These are phyloP conservation scores for Nicotiana otophora DNA, from an alignment of 257 asterid species.

Conservation along the genomic window DNA sequence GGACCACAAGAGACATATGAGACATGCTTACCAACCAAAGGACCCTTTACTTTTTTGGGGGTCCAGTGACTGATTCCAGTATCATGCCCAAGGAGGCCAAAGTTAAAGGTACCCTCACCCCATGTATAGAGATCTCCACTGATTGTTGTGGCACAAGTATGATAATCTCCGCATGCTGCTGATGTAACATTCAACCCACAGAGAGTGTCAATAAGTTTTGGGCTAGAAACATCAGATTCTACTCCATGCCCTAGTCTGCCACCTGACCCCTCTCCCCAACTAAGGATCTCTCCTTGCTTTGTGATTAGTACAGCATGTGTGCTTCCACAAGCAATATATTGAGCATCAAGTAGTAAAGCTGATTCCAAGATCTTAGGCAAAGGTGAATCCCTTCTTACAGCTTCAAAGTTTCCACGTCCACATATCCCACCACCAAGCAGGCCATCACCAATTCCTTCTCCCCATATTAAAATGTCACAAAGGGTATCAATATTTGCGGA, in stretches of 20 bases:
- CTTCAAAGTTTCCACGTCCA: slow-evolving; percentile 24
- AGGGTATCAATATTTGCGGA: slow-evolving; percentile 36
- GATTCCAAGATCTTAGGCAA: slow-evolving; percentile 57
- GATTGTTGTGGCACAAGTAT: slow-evolving; percentile 56
- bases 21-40: slow-evolving; percentile 43
- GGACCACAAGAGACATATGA: slow-evolving; percentile 63
- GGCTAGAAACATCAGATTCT: slow-evolving; percentile 38
- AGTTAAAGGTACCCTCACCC: slow-evolving; percentile 63
- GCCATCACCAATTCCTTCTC: slow-evolving; percentile 59
- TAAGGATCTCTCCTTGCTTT: slow-evolving; percentile 54
- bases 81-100: slow-evolving; percentile 72
- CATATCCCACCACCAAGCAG: slow-evolving; percentile 40
- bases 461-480: slow-evolving; percentile 58
- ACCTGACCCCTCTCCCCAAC: slow-evolving; percentile 71
- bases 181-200: slow-evolving; percentile 35
- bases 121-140: slow-evolving; percentile 68
- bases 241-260: slow-evolving; percentile 75
- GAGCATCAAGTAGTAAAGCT: slow-evolving; percentile 45
- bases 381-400: slow-evolving; percentile 32
- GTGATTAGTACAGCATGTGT: slow-evolving; percentile 53
- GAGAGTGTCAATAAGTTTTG: slow-evolving; percentile 43
- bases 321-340: slow-evolving; percentile 50
- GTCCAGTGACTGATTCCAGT: slow-evolving; percentile 54
- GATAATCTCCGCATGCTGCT: slow-evolving; percentile 71
- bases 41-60: slow-evolving; percentile 52